phyloP scores from a whole-genome alignment of 2,329 filamentous ascomycete genomes.

The Alternaria viburni region DNA sequence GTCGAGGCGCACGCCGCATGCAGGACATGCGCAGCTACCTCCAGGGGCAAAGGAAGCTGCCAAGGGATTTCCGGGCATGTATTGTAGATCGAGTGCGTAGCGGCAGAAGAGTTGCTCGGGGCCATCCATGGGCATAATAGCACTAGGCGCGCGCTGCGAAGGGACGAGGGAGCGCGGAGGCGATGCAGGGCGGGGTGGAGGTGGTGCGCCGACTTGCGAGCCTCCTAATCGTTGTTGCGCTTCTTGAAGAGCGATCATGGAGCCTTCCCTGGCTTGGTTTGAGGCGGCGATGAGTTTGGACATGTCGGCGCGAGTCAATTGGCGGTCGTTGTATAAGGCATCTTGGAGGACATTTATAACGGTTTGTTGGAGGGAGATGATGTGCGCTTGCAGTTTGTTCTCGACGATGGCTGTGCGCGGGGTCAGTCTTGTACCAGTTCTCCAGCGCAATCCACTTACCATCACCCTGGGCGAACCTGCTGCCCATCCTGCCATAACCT shows the following conservation, averaged over 20 bases:
- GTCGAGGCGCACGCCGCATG: constrained; percentile 34
- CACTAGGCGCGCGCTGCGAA: constrained; percentile 34
- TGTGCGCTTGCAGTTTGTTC: constrained; percentile 52
- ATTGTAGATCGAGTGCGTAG: constrained; percentile 45
- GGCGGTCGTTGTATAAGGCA: constrained; percentile 50
- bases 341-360: constrained; percentile 54
- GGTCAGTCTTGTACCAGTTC: neutral
- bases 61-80: constrained; percentile 36
- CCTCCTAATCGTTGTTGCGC: constrained; percentile 43
- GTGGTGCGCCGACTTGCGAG: neutral
- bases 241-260: constrained; percentile 46
- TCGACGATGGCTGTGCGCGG: constrained; percentile 45
- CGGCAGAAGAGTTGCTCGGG: constrained; percentile 41
- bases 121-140: constrained; percentile 17
- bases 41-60: constrained; percentile 41
- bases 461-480: constrained; percentile 49
- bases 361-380: constrained; percentile 52
- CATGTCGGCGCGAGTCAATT: constrained; percentile 48
- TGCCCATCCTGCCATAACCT: constrained; percentile 45
- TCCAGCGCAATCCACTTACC: constrained; percentile 28
- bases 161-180: constrained; percentile 28
- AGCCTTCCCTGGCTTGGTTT: constrained; percentile 50
- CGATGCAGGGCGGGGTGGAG: constrained; percentile 19
- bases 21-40: constrained; percentile 39
- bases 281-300: constrained; percentile 50